Evolutionary conservation across 179 eudicot species (phyloP).

Genomic region (Silene coronaria): DNA sequence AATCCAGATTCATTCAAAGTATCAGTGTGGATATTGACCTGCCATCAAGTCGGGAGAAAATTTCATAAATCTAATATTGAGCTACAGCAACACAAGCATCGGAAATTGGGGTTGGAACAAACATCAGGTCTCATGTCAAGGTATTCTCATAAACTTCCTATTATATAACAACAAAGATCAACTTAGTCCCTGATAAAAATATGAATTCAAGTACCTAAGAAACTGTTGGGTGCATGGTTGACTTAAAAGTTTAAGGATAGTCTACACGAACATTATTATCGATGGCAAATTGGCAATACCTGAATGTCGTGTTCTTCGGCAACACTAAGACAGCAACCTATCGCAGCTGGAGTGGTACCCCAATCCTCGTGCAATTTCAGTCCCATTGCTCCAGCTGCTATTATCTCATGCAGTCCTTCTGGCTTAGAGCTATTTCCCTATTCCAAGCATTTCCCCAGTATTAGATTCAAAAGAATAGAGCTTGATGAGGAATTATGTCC

Average conservation of each 20-base stretch:
- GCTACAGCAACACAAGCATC: constrained; percentile 12
- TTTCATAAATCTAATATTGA: background rate
- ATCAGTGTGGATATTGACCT: constrained; percentile 97
- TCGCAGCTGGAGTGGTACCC: constrained; percentile 96
- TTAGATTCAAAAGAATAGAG: background rate
- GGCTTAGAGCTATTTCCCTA: constrained; percentile 83
- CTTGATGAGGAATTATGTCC: background rate
- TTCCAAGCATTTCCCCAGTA: constrained; percentile 9
- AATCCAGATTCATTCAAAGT: constrained; percentile 98
- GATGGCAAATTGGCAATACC: constrained; percentile 33
- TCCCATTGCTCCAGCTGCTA: constrained; percentile 96
- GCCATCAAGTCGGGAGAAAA: constrained; percentile 17
- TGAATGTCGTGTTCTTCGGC: constrained; percentile 82
- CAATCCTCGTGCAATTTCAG: constrained; percentile 96
- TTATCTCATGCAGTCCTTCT: constrained; percentile 79
- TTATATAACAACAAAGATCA: background rate
- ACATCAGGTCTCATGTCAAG: constrained; percentile 7
- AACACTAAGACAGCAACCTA: constrained; percentile 76
- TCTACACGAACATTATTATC: background rate
- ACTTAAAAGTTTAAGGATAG: background rate
- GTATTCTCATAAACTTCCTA: background rate
- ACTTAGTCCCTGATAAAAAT: background rate
- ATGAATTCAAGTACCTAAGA: background rate
- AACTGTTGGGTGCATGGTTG: background rate
- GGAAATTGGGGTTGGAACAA: background rate